Evolutionary conservation across 495 filamentous ascomycete species (phyloP).

Genomic region (Penicillium cinerascens): DNA sequence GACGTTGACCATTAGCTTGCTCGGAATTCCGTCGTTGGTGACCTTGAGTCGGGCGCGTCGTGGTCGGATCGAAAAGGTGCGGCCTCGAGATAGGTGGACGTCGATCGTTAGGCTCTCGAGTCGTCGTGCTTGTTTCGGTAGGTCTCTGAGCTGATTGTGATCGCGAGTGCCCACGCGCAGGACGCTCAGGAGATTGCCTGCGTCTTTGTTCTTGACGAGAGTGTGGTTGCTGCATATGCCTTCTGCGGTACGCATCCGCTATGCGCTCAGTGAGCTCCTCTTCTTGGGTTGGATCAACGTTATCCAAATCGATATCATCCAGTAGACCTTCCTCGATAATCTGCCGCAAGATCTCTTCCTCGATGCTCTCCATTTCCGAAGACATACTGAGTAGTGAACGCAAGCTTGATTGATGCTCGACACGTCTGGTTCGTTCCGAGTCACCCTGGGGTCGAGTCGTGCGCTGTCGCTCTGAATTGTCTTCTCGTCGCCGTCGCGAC

Average conservation of each 20-base stretch:
- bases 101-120: slow-evolving; percentile 20
- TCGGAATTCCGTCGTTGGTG: slow-evolving; percentile 54
- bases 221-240: slow-evolving; percentile 51
- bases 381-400: slow-evolving; percentile 75
- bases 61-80: slow-evolving; percentile 48
- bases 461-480: slow-evolving; percentile 36
- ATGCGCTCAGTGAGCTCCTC: slow-evolving; percentile 86
- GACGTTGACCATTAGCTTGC: slow-evolving; percentile 32
- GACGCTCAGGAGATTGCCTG: slow-evolving; percentile 18
- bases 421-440: slow-evolving; percentile 42
- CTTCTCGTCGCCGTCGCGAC: slow-evolving; percentile 41
- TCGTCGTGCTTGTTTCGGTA: slow-evolving; percentile 3
- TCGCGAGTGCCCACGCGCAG: slow-evolving; percentile 26
- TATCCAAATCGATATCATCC: slow-evolving; percentile 80
- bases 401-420: slow-evolving; percentile 84
- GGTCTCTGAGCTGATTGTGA: slow-evolving; percentile 36
- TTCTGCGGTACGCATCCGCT: slow-evolving; percentile 75
- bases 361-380: slow-evolving; percentile 69
- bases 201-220: slow-evolving; percentile 28
- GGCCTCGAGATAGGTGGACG: slow-evolving; percentile 55
- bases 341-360: slow-evolving; percentile 84
- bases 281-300: slow-evolving; percentile 70
- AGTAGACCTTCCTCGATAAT: slow-evolving; percentile 85
- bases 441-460: slow-evolving; percentile 13
- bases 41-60: slow-evolving; percentile 27